Conservation (phyloP, 2,329 filamentous ascomycete species). For the Penicillium sp. region DNA sequence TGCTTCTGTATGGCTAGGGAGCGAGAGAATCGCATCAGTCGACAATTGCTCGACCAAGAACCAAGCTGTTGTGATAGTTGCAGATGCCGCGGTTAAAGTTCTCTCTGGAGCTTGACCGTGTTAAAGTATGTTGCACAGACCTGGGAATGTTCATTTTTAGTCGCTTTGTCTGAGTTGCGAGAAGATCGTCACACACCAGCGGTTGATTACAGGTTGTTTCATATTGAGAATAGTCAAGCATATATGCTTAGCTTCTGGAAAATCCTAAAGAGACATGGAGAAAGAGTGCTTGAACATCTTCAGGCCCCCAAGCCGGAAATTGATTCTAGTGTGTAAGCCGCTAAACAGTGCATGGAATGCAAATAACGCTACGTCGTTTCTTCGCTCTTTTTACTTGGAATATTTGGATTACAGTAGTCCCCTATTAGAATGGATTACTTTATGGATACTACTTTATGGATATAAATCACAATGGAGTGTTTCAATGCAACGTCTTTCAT, state of each 20-base stretch:
- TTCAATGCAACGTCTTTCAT: not conserved
- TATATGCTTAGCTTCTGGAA: not conserved
- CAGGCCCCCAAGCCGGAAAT: no score
- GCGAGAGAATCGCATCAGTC: not conserved
- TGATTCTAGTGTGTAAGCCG: no score
- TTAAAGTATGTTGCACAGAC: not conserved
- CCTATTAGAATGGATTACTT: no score
- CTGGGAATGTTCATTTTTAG: not conserved
- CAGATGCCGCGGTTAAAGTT: not conserved
- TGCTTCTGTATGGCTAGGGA: constrained; percentile 1
- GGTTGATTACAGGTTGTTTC: not conserved
- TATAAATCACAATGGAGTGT: no score
- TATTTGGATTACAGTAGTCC: no score
- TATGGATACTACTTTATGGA: no score
- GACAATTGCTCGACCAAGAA: not conserved
- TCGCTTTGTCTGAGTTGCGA: not conserved
- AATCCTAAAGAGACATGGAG: no score
- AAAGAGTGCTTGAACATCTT: no score
- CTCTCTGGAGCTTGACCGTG: not conserved
- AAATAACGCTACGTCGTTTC: no score
- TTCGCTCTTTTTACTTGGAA: no score
- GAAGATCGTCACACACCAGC: not conserved
- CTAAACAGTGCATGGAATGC: no score
- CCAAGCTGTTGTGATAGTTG: not conserved
- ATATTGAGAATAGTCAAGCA: not conserved